Conservation (phyloP, 768 basidiomycete genomes). For the Termitomyces sp. region DNA sequence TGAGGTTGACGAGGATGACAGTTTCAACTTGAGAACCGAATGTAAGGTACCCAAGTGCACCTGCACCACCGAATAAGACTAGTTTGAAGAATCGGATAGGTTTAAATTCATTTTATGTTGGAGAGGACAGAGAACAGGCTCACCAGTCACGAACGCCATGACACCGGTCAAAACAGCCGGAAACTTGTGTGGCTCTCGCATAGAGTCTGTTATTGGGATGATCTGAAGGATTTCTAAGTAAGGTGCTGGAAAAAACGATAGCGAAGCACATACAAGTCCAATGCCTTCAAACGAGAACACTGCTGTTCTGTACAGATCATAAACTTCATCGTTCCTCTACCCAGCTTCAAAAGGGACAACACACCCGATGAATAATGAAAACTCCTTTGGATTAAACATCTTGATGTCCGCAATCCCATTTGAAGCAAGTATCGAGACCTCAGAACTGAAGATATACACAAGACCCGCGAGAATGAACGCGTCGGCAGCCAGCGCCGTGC, state of each 20-base stretch:
- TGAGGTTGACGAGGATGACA: conserved; percentile 92
- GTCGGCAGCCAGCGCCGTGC: conserved; percentile 89
- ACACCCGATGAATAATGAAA: conserved; percentile 88
- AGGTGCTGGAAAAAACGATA: not conserved
- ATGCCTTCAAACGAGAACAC: conserved; percentile 99
- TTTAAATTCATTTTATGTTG: not conserved
- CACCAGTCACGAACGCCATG: conserved; percentile 80
- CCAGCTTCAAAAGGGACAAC: conserved; percentile 16
- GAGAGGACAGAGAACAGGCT: conserved; percentile 14
- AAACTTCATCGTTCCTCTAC: not conserved
- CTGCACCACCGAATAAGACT: conserved; percentile 87
- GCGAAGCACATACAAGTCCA: conserved; percentile 57
- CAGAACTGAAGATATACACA: conserved; percentile 85
- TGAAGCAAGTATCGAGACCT: conserved; percentile 60
- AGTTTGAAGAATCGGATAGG: conserved; percentile 1
- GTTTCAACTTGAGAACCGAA: conserved; percentile 88
- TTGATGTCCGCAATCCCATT: conserved; percentile 75
- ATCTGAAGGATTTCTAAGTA: conserved; percentile 35
- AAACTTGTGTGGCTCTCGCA: conserved; percentile 94
- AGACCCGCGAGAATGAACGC: conserved; percentile 90
- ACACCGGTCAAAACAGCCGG: conserved; percentile 83
- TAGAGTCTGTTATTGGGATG: conserved; percentile 95
- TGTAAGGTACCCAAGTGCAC: conserved; percentile 80
- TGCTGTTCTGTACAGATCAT: conserved; percentile 59
- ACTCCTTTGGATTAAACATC: conserved; percentile 86